These are phyloP conservation scores for Phyllosticta citriasiana DNA, from an alignment of 2,329 filamentous ascomycete species.

Conservation along the genomic window DNA sequence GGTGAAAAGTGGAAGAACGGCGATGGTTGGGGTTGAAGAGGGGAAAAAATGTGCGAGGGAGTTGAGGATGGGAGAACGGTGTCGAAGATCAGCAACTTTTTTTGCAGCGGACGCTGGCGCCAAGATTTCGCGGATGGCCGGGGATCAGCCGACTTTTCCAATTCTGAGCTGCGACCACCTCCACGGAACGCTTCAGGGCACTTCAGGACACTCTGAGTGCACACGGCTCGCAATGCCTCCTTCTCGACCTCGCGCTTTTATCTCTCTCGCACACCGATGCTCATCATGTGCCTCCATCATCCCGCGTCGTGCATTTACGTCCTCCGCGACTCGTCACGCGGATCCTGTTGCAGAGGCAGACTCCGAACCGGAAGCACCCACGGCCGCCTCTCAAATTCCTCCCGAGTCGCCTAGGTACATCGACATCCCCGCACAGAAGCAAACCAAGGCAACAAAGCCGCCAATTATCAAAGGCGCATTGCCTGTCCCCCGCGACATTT, in stretches of 20 bases:
- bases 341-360: not conserved
- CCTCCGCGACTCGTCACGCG: slow-evolving; percentile 6
- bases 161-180: not conserved
- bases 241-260: not conserved
- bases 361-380: not conserved
- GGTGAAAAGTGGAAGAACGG: not conserved
- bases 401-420: slow-evolving; percentile 87
- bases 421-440: slow-evolving; percentile 66
- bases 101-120: slow-evolving; percentile 1
- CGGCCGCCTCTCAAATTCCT: slow-evolving; percentile 40
- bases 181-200: not conserved
- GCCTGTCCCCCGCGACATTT: slow-evolving; percentile 73
- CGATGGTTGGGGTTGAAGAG: not conserved
- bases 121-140: slow-evolving; percentile 3
- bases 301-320: slow-evolving; percentile 29
- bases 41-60: not conserved
- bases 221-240: slow-evolving; percentile 6
- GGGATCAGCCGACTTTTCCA: not conserved
- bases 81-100: slow-evolving; percentile 8
- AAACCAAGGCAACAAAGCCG: slow-evolving; percentile 48
- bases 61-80: not conserved
- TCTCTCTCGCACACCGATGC: slow-evolving; percentile 2
- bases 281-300: not conserved
- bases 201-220: not conserved
- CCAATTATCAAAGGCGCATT: slow-evolving; percentile 62